These are phyloP conservation scores for Wallacemonas sp. DNA, from an alignment of 208 protist genomes.

Conservation along the genomic window DNA sequence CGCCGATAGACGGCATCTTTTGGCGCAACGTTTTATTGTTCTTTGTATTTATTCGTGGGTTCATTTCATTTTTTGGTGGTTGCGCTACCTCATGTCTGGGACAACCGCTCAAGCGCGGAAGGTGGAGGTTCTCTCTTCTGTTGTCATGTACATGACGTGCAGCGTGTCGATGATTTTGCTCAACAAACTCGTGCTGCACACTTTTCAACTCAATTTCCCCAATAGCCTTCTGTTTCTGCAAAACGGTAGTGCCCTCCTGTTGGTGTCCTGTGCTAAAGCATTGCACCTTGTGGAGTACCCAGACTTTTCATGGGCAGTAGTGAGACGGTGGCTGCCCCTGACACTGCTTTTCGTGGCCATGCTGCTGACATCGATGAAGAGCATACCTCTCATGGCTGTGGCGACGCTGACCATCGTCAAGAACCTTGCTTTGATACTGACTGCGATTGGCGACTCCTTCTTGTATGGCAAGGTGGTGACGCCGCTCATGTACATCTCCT, in stretches of 20 bases:
- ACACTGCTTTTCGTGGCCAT: conserved; percentile 82
- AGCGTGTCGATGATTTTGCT: conserved; percentile 87
- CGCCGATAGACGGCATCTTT: too few species aligned
- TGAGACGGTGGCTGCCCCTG: conserved; percentile 67
- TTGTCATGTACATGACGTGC: conserved; percentile 67
- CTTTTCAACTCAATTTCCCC: conserved; percentile 64
- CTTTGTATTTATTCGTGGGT: too few species aligned
- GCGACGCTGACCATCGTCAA: conserved; percentile 85
- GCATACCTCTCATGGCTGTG: conserved; percentile 83
- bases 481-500: conserved; percentile 41
- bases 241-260: conserved; percentile 56
- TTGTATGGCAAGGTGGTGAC: conserved; percentile 68
- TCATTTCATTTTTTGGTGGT: too few species aligned
- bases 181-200: conserved; percentile 84
- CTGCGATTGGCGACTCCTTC: conserved; percentile 72
- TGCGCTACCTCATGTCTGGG: too few species aligned
- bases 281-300: conserved; percentile 53
- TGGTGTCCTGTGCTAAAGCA: conserved; percentile 53
- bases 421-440: conserved; percentile 77
- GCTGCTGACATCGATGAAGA: conserved; percentile 85
- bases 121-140: conserved; percentile 35
- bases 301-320: conserved; percentile 46
- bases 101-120: not conserved
- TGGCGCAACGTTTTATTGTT: too few species aligned
- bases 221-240: conserved; percentile 75